Conservation (phyloP, 2,329 filamentous ascomycete species). For the Sporothrix inflata region DNA sequence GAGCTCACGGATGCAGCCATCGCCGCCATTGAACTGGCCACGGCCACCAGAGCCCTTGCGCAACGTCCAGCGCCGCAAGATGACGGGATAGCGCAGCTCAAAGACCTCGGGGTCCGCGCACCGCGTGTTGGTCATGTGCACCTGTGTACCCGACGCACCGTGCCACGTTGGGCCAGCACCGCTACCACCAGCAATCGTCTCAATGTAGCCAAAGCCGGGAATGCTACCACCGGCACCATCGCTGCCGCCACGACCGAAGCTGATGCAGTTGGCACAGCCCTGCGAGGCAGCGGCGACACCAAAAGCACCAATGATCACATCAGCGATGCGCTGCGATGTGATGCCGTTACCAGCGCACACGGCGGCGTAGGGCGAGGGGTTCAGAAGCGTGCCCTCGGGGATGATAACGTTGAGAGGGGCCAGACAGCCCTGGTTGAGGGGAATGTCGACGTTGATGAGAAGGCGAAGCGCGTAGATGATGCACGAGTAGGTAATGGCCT, state of each 20-base stretch:
- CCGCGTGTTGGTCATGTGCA: slow-evolving; percentile 41
- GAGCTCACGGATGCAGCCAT: slow-evolving; percentile 43
- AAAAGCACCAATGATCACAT: slow-evolving; percentile 42
- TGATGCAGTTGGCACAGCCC: slow-evolving; percentile 42
- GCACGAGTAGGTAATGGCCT: slow-evolving; percentile 36
- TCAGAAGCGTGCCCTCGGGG: slow-evolving; percentile 41
- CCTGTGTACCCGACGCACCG: slow-evolving; percentile 39
- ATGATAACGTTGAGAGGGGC: slow-evolving; percentile 42
- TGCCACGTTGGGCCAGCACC: slow-evolving; percentile 40
- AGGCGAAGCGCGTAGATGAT: slow-evolving; percentile 46
- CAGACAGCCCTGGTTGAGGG: slow-evolving; percentile 47
- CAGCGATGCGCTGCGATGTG: slow-evolving; percentile 42
- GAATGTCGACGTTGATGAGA: slow-evolving; percentile 43
- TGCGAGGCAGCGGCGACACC: slow-evolving; percentile 38
- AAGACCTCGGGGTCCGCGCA: slow-evolving; percentile 42
- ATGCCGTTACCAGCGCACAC: slow-evolving; percentile 49
- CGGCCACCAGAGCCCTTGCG: slow-evolving; percentile 38
- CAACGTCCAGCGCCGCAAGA: slow-evolving; percentile 41
- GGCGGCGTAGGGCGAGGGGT: slow-evolving; percentile 37
- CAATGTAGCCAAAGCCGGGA: slow-evolving; percentile 40
- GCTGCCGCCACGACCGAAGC: slow-evolving; percentile 38
- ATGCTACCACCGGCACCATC: slow-evolving; percentile 24
- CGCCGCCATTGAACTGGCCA: slow-evolving; percentile 40
- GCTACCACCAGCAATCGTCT: slow-evolving; percentile 41
- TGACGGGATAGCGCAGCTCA: slow-evolving; percentile 42